Evolutionary conservation across 2,329 filamentous ascomycete genomes (phyloP).

Genomic region (Penicillium brevicompactum): DNA sequence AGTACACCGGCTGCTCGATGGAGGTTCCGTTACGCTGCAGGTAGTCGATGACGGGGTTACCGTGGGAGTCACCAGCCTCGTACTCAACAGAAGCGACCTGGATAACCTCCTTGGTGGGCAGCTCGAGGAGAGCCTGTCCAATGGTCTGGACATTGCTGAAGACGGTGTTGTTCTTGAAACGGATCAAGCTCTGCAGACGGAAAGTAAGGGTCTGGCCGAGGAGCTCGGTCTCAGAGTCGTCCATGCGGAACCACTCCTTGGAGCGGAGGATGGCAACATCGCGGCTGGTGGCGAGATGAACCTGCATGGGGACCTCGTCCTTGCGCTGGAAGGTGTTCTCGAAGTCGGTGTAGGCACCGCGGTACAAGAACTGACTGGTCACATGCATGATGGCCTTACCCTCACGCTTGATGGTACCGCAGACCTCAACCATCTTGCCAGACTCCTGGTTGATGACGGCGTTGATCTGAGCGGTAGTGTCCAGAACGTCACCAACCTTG

Average conservation of each 20-base stretch:
- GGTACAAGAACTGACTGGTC: conserved; percentile 96
- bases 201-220: conserved; percentile 93
- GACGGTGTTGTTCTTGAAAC: conserved; percentile 91
- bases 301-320: conserved; percentile 90
- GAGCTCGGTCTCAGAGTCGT: conserved; percentile 82
- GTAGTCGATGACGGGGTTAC: conserved; percentile 96
- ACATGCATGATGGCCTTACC: conserved; percentile 94
- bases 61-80: conserved; percentile 84
- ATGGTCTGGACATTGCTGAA: conserved; percentile 91
- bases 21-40: conserved; percentile 86
- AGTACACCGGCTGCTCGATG: conserved; percentile 94
- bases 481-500: conserved; percentile 91
- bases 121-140: conserved; percentile 88
- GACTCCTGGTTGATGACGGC: conserved; percentile 97
- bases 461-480: conserved; percentile 94
- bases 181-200: conserved; percentile 87
- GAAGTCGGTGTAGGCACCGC: conserved; percentile 87
- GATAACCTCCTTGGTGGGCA: conserved; percentile 95
- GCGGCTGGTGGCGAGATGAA: conserved; percentile 82
- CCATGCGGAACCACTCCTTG: conserved; percentile 95
- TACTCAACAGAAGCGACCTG: conserved; percentile 98
- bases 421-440: conserved; percentile 99
- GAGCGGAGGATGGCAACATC: conserved; percentile 92
- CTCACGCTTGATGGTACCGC: conserved; percentile 86
- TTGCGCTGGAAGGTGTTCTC: conserved; percentile 99